Percentiles rank a stretch among this genome's conserved stretches.
Evolutionary conservation across 768 basidiomycete species (phyloP).

Genomic region (Pleurotus ostreatus): DNA sequence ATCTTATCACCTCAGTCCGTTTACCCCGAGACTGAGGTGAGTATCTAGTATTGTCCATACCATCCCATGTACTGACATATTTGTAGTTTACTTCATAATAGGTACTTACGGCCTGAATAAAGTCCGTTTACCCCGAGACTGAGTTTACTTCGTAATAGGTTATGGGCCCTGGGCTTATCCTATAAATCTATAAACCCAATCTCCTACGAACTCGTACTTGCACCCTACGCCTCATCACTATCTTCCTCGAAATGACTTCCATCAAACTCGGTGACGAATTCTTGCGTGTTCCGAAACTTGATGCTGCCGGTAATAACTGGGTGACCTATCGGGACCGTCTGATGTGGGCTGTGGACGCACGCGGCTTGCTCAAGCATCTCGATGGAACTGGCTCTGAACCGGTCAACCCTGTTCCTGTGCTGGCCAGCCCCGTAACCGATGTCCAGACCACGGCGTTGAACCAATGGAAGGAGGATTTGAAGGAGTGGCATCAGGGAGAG

Average conservation of each 20-base stretch:
- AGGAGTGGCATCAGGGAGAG: neutral
- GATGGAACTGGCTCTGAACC: neutral
- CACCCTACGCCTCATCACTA: slow-evolving; percentile 4
- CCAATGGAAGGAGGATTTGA: neutral
- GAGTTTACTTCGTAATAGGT: neutral
- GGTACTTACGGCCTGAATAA: neutral
- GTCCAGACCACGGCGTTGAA: neutral
- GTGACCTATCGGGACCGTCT: neutral
- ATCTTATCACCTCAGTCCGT: neutral
- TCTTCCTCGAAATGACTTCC: neutral
- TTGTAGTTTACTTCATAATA: neutral
- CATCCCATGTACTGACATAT: neutral
- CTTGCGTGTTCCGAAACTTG: neutral
- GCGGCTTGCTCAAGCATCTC: neutral
- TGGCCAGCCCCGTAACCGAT: neutral
- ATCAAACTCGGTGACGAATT: neutral
- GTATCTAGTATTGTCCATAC: neutral
- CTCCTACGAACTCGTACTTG: neutral
- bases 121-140: neutral
- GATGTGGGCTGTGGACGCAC: neutral
- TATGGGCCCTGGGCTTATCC: neutral
- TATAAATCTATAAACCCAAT: too few relatives aligned
- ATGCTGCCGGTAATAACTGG: slow-evolving; percentile 3
- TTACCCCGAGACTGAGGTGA: neutral
- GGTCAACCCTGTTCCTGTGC: neutral